These are phyloP conservation scores for Plasmopara halstedii DNA, from an alignment of 352 stramenopile genomes.

Conservation along the genomic window DNA sequence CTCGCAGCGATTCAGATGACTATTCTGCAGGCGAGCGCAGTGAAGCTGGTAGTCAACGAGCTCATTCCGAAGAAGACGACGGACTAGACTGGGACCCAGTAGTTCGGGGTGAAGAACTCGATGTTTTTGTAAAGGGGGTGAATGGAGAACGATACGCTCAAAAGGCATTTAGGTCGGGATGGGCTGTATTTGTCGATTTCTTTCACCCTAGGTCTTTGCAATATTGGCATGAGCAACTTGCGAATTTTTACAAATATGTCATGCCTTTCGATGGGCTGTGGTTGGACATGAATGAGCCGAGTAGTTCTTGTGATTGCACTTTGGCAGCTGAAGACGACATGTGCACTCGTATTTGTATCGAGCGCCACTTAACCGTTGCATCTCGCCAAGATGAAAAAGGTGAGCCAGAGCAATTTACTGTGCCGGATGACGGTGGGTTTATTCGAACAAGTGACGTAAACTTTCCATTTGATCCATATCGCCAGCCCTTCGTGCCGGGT, in stretches of 20 bases:
- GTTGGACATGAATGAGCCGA: slow-evolving; percentile 80
- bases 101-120: slow-evolving; percentile 29
- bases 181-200: slow-evolving; percentile 80
- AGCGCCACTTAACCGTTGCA: not conserved
- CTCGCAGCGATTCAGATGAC: not conserved
- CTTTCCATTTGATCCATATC: slow-evolving; percentile 78
- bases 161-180: slow-evolving; percentile 56
- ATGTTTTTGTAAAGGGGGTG: slow-evolving; percentile 76
- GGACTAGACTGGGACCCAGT: slow-evolving; percentile 24
- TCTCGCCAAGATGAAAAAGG: not conserved
- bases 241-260: slow-evolving; percentile 46
- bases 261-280: slow-evolving; percentile 76
- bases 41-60: not conserved
- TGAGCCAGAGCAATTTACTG: slow-evolving; percentile 11
- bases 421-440: slow-evolving; percentile 25
- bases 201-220: slow-evolving; percentile 62
- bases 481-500: slow-evolving; percentile 63
- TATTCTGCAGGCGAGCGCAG: not conserved
- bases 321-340: slow-evolving; percentile 30
- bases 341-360: slow-evolving; percentile 21
- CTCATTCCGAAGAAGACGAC: not conserved
- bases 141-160: slow-evolving; percentile 52
- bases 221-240: slow-evolving; percentile 67
- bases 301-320: slow-evolving; percentile 50
- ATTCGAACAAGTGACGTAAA: slow-evolving; percentile 60